Conservation (phyloP, 768 basidiomycete genomes). For the Paxillus ammoniavirescens region DNA sequence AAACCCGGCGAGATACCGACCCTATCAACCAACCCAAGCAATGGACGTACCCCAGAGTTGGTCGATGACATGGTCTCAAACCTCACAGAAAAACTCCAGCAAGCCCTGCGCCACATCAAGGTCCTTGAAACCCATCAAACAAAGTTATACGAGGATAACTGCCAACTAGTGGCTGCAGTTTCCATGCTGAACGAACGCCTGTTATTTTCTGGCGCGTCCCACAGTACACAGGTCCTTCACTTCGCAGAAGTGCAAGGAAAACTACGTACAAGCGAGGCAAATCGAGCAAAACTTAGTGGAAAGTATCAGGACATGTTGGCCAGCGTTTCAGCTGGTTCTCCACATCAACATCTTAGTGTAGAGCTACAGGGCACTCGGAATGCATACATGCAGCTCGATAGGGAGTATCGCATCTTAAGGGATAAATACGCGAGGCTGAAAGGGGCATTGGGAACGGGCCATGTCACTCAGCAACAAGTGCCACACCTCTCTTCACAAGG, state of each 20-base stretch:
- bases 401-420: conserved; percentile 16
- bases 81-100: conserved; percentile 26
- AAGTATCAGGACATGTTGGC: conserved; percentile 27
- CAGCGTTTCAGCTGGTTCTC: conserved; percentile 8
- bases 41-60: conserved; percentile 45
- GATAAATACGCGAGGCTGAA: conserved; percentile 23
- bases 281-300: conserved; percentile 10
- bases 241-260: conserved; percentile 25
- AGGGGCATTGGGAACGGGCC: conserved; percentile 1
- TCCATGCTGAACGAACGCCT: conserved; percentile 32
- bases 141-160: conserved; percentile 40
- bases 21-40: conserved; percentile 12
- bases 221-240: conserved; percentile 14
- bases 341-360: conserved; percentile 12
- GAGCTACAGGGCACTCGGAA: conserved; percentile 20
- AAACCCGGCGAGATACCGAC: conserved; percentile 5
- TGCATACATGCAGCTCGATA: conserved; percentile 21
- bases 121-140: conserved; percentile 27
- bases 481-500: background rate
- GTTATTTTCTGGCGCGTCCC: conserved; percentile 14
- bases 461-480: conserved; percentile 4
- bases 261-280: conserved; percentile 22
- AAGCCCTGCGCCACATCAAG: conserved; percentile 32
- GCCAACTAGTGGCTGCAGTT: conserved; percentile 26
- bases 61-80: conserved; percentile 41